Evolutionary conservation across 805 yeast genomes (phyloP), one percentile per base, ranked within the genome.

Genomic region (Metschnikowia noctiluminum): DNA sequence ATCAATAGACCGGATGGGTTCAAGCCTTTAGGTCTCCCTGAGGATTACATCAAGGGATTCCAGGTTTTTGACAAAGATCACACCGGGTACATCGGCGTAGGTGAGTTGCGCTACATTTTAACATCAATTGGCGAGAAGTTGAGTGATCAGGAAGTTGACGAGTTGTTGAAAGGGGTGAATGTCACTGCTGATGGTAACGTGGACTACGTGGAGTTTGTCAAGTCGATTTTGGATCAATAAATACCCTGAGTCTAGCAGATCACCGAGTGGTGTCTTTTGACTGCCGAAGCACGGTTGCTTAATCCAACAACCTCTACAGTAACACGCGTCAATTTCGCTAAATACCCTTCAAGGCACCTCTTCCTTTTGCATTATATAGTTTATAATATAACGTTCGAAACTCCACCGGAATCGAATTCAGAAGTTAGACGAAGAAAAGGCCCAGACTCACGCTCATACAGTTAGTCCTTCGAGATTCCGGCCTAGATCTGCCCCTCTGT

Each of bases 1-100:
- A 83, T 88, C 57, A 84, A 84, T 68, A 82, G 96, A 70, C 95
- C 94, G 38, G 89, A 87, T 59, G 95, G 95, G 0, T 89, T 87
- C 79, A 85, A 86, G 69, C 83, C 89, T 37, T 79, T 88, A 51
- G 96, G 96, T 12, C 87, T 87, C 61, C 90, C 95, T 38, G 89
- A 78, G 53, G 99, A 94, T 68, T 94, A 92, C 69, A 82, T 94
- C 63, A 88, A 92, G 64, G 78, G 78, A 0, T 94, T 94, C 81
- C 98, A 94, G 73, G 97, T 94, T 6, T 94, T 94, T 60, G 99
- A 94, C 73, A 94, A 92, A 74, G 96, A 90, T 57, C 82, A 86
- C 55, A 87, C 97, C 15, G 99, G 99, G 6, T 88, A 85, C 71
- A 94, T 94, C 59, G 96, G 97, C 37, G 96, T 94, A 40, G 99